Evolutionary conservation across 1,139 yeast species (phyloP).

Genomic region (Nakaseomyces uthaithaninus): DNA sequence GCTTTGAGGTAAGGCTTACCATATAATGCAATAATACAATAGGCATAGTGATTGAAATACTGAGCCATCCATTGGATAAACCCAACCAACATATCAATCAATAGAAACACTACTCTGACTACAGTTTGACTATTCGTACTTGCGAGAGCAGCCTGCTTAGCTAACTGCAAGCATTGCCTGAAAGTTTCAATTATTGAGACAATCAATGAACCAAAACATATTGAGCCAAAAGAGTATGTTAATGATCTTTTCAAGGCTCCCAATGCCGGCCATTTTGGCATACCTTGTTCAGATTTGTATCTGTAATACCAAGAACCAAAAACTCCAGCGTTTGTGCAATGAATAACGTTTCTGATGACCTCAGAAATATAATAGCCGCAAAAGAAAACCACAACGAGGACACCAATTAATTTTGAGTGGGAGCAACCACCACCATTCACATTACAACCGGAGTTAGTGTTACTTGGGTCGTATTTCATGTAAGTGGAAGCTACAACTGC

Average conservation of each 20-base stretch:
- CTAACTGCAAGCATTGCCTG: conserved; percentile 41
- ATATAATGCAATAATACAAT: conserved; percentile 77
- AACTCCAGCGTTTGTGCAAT: conserved; percentile 75
- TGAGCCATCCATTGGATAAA: conserved; percentile 71
- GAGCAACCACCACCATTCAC: conserved; percentile 62
- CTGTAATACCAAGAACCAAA: conserved; percentile 90
- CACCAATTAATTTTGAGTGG: conserved; percentile 57
- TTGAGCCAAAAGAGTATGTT: conserved; percentile 84
- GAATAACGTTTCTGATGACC: conserved; percentile 76
- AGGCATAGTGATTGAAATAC: conserved; percentile 87
- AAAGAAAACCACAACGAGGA: conserved; percentile 60
- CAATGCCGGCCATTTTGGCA: conserved; percentile 71
- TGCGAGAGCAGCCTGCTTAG: conserved; percentile 37
- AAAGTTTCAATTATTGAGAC: conserved; percentile 67
- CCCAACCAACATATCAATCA: conserved; percentile 53
- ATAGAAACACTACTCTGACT: conserved; percentile 47
- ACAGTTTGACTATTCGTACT: conserved; percentile 37
- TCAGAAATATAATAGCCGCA: conserved; percentile 84
- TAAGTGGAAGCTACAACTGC: conserved; percentile 66
- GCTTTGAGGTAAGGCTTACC: conserved; percentile 71
- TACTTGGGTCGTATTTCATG: conserved; percentile 55
- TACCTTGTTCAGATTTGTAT: conserved; percentile 67
- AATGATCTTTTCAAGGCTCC: conserved; percentile 78
- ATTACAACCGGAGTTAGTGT: conserved; percentile 41
- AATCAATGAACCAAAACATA: conserved; percentile 78